Evolutionary conservation across 2,329 filamentous ascomycete genomes (phyloP).

Genomic region (Fusarium napiforme): DNA sequence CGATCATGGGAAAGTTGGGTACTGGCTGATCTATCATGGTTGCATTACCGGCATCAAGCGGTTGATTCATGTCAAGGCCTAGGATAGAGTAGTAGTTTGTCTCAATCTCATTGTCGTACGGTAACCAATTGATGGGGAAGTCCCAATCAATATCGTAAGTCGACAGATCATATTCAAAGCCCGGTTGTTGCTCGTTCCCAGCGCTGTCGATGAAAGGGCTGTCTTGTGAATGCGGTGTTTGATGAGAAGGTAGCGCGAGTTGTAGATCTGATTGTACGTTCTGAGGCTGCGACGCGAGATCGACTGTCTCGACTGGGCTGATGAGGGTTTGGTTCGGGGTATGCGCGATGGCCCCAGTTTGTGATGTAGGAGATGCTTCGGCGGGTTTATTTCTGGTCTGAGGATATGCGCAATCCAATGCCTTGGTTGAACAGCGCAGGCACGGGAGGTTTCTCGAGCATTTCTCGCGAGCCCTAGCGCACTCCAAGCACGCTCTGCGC

Average conservation of each 20-base stretch:
- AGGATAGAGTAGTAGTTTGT: conserved; percentile 38
- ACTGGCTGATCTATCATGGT: background rate
- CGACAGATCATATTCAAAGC: conserved; percentile 4
- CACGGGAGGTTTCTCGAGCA: conserved; percentile 26
- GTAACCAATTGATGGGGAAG: conserved; percentile 43
- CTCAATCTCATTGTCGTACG: conserved; percentile 35
- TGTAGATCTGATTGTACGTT: background rate
- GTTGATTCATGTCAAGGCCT: background rate
- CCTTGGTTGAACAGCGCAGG: conserved; percentile 13
- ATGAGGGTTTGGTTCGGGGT: background rate
- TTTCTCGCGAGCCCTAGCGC: conserved; percentile 29
- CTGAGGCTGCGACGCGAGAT: background rate
- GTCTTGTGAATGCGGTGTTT: background rate
- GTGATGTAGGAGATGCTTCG: rapidly evolving
- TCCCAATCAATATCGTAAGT: conserved; percentile 27
- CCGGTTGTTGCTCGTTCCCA: background rate
- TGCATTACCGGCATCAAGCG: background rate
- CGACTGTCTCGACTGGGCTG: background rate
- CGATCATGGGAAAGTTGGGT: background rate
- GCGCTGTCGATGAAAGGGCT: background rate
- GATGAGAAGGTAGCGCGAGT: background rate
- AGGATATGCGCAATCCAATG: conserved; percentile 19
- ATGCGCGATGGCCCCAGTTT: background rate
- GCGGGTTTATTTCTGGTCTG: background rate
- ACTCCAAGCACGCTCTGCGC: conserved; percentile 27